These are phyloP conservation scores for Corymbia maculata DNA, from an alignment of 345 rosid species.

Conservation along the genomic window DNA sequence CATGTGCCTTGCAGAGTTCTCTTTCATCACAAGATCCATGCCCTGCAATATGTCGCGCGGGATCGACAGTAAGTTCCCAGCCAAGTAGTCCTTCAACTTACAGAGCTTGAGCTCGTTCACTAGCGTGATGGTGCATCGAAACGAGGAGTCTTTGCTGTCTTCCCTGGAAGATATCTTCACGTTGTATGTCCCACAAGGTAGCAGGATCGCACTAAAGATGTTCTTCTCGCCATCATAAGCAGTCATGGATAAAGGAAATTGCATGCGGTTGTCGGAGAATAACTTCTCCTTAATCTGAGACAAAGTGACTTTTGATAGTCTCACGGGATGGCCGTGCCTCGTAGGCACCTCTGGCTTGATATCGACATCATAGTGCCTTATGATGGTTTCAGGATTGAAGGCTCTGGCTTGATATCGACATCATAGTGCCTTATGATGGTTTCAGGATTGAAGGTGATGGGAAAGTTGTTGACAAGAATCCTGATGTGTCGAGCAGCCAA, in stretches of 20 bases:
- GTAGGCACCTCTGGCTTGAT: slow-evolving; percentile 30
- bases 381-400: slow-evolving; percentile 37
- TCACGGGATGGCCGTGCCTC: slow-evolving; percentile 15
- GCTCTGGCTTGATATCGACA: slow-evolving; percentile 44
- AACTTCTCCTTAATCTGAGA: slow-evolving; percentile 48
- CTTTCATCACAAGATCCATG: slow-evolving; percentile 91
- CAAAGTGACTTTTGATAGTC: slow-evolving; percentile 32
- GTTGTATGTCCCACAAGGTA: slow-evolving; percentile 42
- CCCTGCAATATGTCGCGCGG: slow-evolving; percentile 88
- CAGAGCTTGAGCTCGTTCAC: slow-evolving; percentile 55
- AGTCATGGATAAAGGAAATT: slow-evolving; percentile 52
- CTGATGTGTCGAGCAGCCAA: slow-evolving; percentile 13
- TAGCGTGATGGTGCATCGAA: slow-evolving; percentile 32
- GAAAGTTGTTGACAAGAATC: slow-evolving; percentile 62
- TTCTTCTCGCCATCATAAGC: slow-evolving; percentile 87
- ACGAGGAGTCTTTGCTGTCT: slow-evolving; percentile 19
- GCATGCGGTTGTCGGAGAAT: slow-evolving; percentile 23
- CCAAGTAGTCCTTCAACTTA: slow-evolving; percentile 54
- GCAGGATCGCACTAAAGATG: slow-evolving; percentile 50
- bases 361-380: slow-evolving; percentile 62
- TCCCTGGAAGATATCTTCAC: slow-evolving; percentile 42
- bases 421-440: slow-evolving; percentile 57
- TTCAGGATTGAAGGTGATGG: slow-evolving; percentile 37
- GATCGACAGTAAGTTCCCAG: slow-evolving; percentile 10
- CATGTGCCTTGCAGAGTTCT: slow-evolving; percentile 62